Base-by-base conservation (phyloP, 441 rosid genomes). In the Gossypium schwendimanii region DNA sequence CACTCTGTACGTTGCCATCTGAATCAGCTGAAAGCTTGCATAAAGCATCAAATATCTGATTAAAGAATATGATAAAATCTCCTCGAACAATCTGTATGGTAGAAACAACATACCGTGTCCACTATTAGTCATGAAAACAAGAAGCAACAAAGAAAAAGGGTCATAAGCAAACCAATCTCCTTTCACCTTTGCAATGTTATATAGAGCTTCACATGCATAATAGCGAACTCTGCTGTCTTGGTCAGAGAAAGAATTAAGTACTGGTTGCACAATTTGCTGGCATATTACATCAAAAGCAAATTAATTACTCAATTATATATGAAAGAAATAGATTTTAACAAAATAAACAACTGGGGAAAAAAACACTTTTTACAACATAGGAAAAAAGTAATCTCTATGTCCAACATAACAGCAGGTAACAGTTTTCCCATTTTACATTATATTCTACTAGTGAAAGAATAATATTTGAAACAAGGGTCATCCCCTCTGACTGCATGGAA, bases 161-260 rank as follows among this genome's bases (percentile, higher is more conserved):
- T 44, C 12, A 73, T 3, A 70, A 75, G 24, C 67, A 31, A 69
- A 55, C 69, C 33, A 62, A 15, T 66, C 50, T 2, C 49, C 57
- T 81, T 75, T 73, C 76, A 94, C 98, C 96, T 96, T 96, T 52
- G 99, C 99, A 79, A 96, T 96, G 81, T 96, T 96, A 81, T 96
- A 96, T 50, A 96, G 85, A 70, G 99, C 99, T 87, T 96, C 98
- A 75, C 99, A 96, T 31, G 99, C 99, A 88, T 92, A 94, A 82
- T 94, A 96, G 45, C 99, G 95, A 77, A 96, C 99, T 86, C 98
- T 89, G 84, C 97, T 83, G 83, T 96, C 99, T 91, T 94, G 98
- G 78, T 96, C 99, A 76, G 89, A 80, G 80, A 96, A 96, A 67
- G 99, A 89, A 77, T 58, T 69, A 67, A 96, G 94, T 82, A 96